phyloP scores from a whole-genome alignment of 2,329 filamentous ascomycete species.

The Lojkania enalia region DNA sequence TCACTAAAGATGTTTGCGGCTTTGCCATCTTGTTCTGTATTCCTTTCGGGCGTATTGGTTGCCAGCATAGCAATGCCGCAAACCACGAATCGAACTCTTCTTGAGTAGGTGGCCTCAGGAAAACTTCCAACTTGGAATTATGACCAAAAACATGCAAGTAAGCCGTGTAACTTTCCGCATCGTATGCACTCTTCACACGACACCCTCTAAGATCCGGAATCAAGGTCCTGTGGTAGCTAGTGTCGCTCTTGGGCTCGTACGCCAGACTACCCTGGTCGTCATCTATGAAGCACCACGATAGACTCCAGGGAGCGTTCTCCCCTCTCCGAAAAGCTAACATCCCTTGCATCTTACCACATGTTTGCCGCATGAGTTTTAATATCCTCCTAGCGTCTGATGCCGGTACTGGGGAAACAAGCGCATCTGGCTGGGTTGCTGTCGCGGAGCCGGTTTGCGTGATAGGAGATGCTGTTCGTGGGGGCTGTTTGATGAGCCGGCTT shows the following conservation, averaged over 20 bases:
- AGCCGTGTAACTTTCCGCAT: slow-evolving; percentile 52
- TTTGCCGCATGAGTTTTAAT: slow-evolving; percentile 73
- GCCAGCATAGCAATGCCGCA: slow-evolving; percentile 79
- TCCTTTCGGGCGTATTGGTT: slow-evolving; percentile 67
- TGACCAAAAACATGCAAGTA: slow-evolving; percentile 57
- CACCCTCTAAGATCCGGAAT: slow-evolving; percentile 77
- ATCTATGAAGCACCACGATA: slow-evolving; percentile 76
- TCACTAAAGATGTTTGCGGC: slow-evolving; percentile 47
- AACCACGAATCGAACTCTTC: slow-evolving; percentile 79
- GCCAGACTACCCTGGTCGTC: slow-evolving; percentile 74
- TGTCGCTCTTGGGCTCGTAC: slow-evolving; percentile 70
- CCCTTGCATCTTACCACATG: slow-evolving; percentile 79
- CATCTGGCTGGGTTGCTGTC: slow-evolving; percentile 32
- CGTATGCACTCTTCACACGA: slow-evolving; percentile 60
- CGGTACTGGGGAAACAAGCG: slow-evolving; percentile 48
- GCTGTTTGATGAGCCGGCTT: slow-evolving; percentile 36
- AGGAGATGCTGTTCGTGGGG: slow-evolving; percentile 24
- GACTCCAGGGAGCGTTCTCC: slow-evolving; percentile 64
- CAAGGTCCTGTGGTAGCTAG: slow-evolving; percentile 66
- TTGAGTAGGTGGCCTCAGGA: slow-evolving; percentile 65
- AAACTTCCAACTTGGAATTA: slow-evolving; percentile 61
- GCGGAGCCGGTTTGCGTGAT: slow-evolving; percentile 26
- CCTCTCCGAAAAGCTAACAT: slow-evolving; percentile 72
- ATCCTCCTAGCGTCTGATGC: slow-evolving; percentile 73
- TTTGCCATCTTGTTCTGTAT: slow-evolving; percentile 58